These are phyloP conservation scores for Populus euphratica DNA, from an alignment of 345 rosid genomes.

Conservation along the genomic window DNA sequence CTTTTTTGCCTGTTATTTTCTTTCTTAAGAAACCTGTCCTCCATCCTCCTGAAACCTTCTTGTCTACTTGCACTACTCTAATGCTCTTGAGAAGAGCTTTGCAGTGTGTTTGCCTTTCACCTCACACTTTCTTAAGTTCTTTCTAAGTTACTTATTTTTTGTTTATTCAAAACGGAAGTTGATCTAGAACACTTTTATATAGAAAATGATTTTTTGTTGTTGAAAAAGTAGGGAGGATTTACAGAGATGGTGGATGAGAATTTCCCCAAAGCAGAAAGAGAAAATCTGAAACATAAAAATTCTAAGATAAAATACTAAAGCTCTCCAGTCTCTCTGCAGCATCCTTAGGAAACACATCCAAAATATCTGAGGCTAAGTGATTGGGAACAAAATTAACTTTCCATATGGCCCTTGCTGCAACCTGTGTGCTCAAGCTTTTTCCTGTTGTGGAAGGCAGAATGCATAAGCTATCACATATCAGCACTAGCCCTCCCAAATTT, in stretches of 20 bases:
- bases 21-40: not conserved
- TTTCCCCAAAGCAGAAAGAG: not conserved
- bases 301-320: not conserved
- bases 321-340: not conserved
- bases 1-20: slow-evolving; percentile 17
- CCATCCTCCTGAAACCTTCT: slow-evolving; percentile 4
- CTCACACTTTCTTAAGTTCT: not conserved
- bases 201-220: not conserved
- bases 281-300: not conserved
- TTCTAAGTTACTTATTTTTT: not conserved
- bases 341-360: not conserved
- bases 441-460: not conserved
- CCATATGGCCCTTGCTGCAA: not conserved
- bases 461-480: not conserved
- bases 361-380: not conserved
- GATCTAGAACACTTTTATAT: not conserved
- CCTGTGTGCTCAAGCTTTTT: not conserved
- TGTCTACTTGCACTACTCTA: not conserved
- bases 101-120: not conserved
- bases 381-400: not conserved
- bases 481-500: not conserved
- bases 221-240: not conserved
- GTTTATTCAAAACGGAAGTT: not conserved
- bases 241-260: not conserved
- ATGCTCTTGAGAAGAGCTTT: not conserved